phyloP scores from a whole-genome alignment of 352 stramenopile species.

The Phytophthora parvispora region DNA sequence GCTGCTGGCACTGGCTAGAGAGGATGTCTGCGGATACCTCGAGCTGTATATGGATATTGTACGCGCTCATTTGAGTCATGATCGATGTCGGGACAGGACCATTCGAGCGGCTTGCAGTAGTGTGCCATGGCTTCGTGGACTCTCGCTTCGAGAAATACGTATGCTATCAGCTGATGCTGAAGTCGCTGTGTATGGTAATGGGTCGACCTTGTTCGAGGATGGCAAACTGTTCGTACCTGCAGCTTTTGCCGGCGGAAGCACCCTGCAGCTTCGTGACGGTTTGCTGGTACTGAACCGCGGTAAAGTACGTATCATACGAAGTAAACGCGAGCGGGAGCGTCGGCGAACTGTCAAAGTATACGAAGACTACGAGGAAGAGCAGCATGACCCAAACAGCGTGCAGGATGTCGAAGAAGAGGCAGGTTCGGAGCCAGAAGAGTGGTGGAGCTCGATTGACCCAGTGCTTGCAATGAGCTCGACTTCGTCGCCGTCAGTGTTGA shows the following conservation, averaged over 20 bases:
- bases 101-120: constrained; percentile 50
- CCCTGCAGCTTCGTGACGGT: constrained; percentile 30
- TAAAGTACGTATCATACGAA: constrained; percentile 32
- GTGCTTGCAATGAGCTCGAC: constrained; percentile 32
- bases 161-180: constrained; percentile 56
- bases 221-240: constrained; percentile 35
- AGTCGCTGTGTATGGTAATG: constrained; percentile 44
- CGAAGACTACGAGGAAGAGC: constrained; percentile 11
- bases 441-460: constrained; percentile 47
- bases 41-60: constrained; percentile 79
- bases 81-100: constrained; percentile 56
- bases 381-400: neutral
- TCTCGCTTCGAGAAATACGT: constrained; percentile 70
- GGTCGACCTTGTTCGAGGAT: constrained; percentile 58
- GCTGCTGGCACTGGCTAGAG: constrained; percentile 59
- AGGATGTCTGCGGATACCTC: constrained; percentile 71
- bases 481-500: constrained; percentile 17
- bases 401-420: constrained; percentile 12
- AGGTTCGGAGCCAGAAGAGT: constrained; percentile 21
- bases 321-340: constrained; percentile 11
- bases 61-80: constrained; percentile 61
- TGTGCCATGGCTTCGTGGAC: constrained; percentile 49
- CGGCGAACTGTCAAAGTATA: neutral
- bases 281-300: constrained; percentile 44
- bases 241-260: constrained; percentile 4